Base-by-base conservation (phyloP, 257 asterid genomes). In the Apocynum venetum region DNA sequence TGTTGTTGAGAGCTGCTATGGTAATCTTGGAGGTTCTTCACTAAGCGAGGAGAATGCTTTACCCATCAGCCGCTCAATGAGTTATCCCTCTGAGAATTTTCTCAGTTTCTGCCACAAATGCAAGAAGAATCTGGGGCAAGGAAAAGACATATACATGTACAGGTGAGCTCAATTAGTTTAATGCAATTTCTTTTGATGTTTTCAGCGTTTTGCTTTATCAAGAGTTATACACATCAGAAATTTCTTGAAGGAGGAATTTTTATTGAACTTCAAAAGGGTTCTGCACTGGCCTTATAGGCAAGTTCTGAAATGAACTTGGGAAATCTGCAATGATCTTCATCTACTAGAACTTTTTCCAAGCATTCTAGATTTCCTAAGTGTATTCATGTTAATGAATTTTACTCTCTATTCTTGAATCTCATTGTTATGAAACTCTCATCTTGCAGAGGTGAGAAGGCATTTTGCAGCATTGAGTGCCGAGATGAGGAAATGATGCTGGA, bases 121-220 rank as follows among this genome's bases (percentile, higher is more conserved):
- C 85, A 92, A 84, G 91, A 89, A 82, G 88, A 85, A 78, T 78
- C 97, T 93, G 85, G 93, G 91, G 41, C 89, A 85, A 65, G 97
- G 96, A 69, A 81, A 78, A 68, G 97, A 93, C 76, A 89, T 89
- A 75, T 91, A 88, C 91, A 91, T 93, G 90, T 93, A 91, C 89
- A 89, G 97, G 97, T 93, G 63, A 73, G 78, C 15, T 46, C 78
- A n/a, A 51, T 73, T 77, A 25, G 31, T 25, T 25, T 25, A 25
- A 25, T 25, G 31, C 31, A 25, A 25, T 15, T 68, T 19, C 73
- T 46, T 3, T 71, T 66, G 51, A 44, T 20, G 25, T 43, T 19
- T 43, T 36, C 49, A 11, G 0, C 14, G 17, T 6, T 19, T 41
- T 12, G 1, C 49, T 40, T 1, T 13, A 65, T 65, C 7, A 63